Percentiles rank a stretch among this genome's conserved stretches.
These are phyloP conservation scores for Penicillium salamii DNA, from an alignment of 495 filamentous ascomycete species.

Conservation along the genomic window DNA sequence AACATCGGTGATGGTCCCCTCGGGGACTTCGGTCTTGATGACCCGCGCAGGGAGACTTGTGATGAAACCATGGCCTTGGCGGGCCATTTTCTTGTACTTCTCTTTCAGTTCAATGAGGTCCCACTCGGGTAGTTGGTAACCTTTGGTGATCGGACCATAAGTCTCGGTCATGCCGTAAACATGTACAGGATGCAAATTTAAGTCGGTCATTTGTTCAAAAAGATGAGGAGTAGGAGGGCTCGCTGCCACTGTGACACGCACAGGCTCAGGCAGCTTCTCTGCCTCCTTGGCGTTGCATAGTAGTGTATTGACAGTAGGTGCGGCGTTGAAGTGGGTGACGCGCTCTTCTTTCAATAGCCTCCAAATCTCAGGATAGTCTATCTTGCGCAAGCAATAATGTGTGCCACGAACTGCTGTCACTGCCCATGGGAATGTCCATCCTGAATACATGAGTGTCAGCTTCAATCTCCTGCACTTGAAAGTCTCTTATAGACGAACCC, in stretches of 20 bases:
- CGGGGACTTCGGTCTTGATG: slow-evolving; percentile 70
- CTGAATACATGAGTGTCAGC: slow-evolving; percentile 17
- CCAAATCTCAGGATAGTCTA: slow-evolving; percentile 95
- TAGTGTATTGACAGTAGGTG: slow-evolving; percentile 93
- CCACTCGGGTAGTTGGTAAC: slow-evolving; percentile 84
- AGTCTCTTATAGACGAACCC: slow-evolving; percentile 41
- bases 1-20: slow-evolving; percentile 72
- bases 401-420: slow-evolving; percentile 89
- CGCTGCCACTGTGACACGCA: slow-evolving; percentile 90
- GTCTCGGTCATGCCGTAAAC: slow-evolving; percentile 95
- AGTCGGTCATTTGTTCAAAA: slow-evolving; percentile 83
- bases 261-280: slow-evolving; percentile 60
- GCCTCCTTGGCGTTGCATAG: slow-evolving; percentile 77
- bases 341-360: slow-evolving; percentile 73
- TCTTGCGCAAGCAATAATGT: slow-evolving; percentile 91
- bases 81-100: slow-evolving; percentile 81
- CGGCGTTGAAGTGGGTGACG: slow-evolving; percentile 93
- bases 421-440: slow-evolving; percentile 84
- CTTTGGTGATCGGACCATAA: slow-evolving; percentile 93
- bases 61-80: slow-evolving; percentile 91
- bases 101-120: slow-evolving; percentile 65
- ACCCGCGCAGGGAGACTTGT: slow-evolving; percentile 79
- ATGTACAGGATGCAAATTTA: slow-evolving; percentile 90
- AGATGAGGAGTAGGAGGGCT: slow-evolving; percentile 84
- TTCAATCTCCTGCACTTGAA: not conserved